A percentile compares a stretch with the other conserved stretches of the same genome.
Evolutionary conservation across 75 land plant genomes (phyloP).

Genomic region (Sequoiadendron giganteum): DNA sequence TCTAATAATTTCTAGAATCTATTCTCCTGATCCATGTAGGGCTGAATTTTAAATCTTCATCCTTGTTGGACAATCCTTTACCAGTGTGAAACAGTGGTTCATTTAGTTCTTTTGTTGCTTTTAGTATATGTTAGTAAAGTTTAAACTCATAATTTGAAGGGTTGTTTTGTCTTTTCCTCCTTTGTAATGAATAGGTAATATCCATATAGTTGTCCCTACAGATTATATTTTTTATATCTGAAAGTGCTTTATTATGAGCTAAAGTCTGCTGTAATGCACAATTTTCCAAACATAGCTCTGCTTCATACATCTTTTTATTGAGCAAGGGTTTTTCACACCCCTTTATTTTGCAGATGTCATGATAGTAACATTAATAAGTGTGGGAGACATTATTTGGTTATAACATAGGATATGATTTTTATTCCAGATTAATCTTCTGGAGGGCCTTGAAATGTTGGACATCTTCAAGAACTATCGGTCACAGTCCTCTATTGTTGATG

Average conservation of each 20-base stretch:
- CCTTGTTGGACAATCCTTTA: background rate
- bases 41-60: background rate
- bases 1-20: background rate
- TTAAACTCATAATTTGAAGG: background rate
- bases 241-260: background rate
- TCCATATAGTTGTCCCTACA: background rate
- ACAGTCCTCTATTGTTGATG: slow-evolving; percentile 42
- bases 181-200: background rate
- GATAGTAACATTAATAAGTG: background rate
- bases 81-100: background rate
- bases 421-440: slow-evolving; percentile 31
- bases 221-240: background rate
- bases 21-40: background rate
- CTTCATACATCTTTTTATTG: background rate
- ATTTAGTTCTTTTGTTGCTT: background rate
- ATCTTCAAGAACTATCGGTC: slow-evolving; percentile 39
- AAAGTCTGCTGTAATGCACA: background rate
- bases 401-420: background rate
- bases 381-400: background rate
- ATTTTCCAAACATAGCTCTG: background rate
- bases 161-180: background rate
- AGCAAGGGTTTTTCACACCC: background rate
- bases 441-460: slow-evolving; percentile 44
- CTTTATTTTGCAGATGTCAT: background rate
- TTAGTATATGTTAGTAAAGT: background rate